Conservation (phyloP, 2,329 filamentous ascomycete genomes). For the Fusarium buxicola region DNA sequence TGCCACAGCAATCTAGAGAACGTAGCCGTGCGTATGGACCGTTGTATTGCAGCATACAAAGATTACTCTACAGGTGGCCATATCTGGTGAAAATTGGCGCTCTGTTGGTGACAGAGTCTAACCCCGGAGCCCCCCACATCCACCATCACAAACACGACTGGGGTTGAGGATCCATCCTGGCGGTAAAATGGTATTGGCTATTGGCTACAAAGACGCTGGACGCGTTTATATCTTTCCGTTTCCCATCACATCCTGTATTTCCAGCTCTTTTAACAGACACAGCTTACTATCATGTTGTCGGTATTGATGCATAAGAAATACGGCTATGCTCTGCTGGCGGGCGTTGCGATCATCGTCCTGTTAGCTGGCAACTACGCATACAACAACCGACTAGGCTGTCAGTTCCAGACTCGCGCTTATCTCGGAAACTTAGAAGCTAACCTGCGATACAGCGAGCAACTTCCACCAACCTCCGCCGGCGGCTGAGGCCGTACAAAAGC, state of each 20-base stretch:
- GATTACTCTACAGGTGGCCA: no score
- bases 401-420: neutral
- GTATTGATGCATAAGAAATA: constrained; percentile 9
- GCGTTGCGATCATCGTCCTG: constrained; percentile 11
- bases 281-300: constrained; percentile 8
- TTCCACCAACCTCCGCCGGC: neutral
- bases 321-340: constrained; percentile 10
- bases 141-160: no score
- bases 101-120: no score
- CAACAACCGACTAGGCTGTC: constrained; percentile 13
- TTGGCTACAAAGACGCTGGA: no score
- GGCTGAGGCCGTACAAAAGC: neutral
- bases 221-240: neutral
- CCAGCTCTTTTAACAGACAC: neutral
- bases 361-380: constrained; percentile 24
- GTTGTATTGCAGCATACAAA: no score
- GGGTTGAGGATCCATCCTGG: no score
- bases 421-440: constrained; percentile 6
- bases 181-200: no score
- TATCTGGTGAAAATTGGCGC: no score
- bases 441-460: constrained; percentile 3
- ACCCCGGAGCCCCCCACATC: no score
- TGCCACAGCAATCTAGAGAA: no score
- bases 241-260: neutral
- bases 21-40: no score